phyloP scores from a whole-genome alignment of 306 rosid species.

The Sicyos baderoa region DNA sequence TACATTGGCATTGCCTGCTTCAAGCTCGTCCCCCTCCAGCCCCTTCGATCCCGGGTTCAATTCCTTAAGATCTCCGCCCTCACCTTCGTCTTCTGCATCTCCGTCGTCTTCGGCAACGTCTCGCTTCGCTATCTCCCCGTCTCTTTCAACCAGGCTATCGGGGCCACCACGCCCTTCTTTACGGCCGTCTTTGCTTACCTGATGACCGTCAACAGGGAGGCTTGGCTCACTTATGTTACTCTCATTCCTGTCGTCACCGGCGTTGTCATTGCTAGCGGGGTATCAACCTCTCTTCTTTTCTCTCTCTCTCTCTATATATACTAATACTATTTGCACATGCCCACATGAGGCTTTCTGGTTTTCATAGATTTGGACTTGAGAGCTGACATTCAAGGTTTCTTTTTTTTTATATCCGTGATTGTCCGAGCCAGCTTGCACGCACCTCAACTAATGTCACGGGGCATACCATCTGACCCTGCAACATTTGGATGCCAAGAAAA shows the following conservation, averaged over 20 bases:
- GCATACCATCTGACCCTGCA: too few species aligned
- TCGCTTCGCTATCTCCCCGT: conserved; percentile 24
- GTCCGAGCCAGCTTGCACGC: too few species aligned
- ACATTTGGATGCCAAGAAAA: too few species aligned
- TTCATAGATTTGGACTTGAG: conserved; percentile 9
- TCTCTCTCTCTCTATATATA: too few species aligned
- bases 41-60: conserved; percentile 20
- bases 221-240: conserved; percentile 25
- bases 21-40: conserved; percentile 20
- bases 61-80: conserved; percentile 27
- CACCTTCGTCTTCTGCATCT: conserved; percentile 24
- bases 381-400: background rate
- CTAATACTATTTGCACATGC: background rate
- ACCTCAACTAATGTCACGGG: too few species aligned
- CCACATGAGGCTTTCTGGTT: background rate
- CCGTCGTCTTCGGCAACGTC: conserved; percentile 26
- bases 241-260: conserved; percentile 29
- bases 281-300: conserved; percentile 2
- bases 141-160: conserved; percentile 25
- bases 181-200: conserved; percentile 26
- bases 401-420: too few species aligned
- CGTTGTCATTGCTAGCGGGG: conserved; percentile 25
- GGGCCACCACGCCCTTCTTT: conserved; percentile 22
- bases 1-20: conserved; percentile 24
- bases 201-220: conserved; percentile 27